Conservation (phyloP, 2,329 filamentous ascomycete genomes). For the Sporothrix sp. region DNA sequence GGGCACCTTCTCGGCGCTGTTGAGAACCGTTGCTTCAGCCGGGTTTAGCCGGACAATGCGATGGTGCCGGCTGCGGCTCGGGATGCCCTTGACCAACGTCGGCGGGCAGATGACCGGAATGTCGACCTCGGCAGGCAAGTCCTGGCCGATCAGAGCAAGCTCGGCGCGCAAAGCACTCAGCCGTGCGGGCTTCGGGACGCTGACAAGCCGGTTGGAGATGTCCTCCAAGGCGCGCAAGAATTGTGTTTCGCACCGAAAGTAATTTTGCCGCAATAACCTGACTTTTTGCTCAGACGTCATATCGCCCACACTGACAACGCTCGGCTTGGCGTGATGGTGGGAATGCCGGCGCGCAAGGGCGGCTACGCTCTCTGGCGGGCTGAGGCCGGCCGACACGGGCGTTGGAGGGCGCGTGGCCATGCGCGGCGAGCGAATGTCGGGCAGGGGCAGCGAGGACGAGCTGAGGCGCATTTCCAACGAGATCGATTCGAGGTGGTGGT, state of each 20-base stretch:
- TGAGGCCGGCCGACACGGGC: slow-evolving; percentile 46
- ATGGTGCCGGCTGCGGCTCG: slow-evolving; percentile 67
- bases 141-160: slow-evolving; percentile 68
- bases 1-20: slow-evolving; percentile 78
- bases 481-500: slow-evolving; percentile 38
- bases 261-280: slow-evolving; percentile 67
- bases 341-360: slow-evolving; percentile 37
- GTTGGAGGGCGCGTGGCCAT: slow-evolving; percentile 45
- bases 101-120: slow-evolving; percentile 75
- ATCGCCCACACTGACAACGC: slow-evolving; percentile 47
- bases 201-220: slow-evolving; percentile 74
- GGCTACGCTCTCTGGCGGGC: slow-evolving; percentile 31
- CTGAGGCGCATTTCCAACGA: slow-evolving; percentile 53
- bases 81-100: slow-evolving; percentile 60
- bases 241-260: slow-evolving; percentile 72
- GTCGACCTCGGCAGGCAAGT: slow-evolving; percentile 74
- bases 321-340: slow-evolving; percentile 53
- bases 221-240: slow-evolving; percentile 72
- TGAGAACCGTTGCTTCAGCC: slow-evolving; percentile 73
- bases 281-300: slow-evolving; percentile 58
- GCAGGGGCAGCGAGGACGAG: slow-evolving; percentile 57
- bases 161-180: slow-evolving; percentile 74
- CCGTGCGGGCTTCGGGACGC: slow-evolving; percentile 71
- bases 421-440: slow-evolving; percentile 47
- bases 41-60: slow-evolving; percentile 76